phyloP scores from a whole-genome alignment of 2,329 filamentous ascomycete species.

The Fusarium incarnatum region DNA sequence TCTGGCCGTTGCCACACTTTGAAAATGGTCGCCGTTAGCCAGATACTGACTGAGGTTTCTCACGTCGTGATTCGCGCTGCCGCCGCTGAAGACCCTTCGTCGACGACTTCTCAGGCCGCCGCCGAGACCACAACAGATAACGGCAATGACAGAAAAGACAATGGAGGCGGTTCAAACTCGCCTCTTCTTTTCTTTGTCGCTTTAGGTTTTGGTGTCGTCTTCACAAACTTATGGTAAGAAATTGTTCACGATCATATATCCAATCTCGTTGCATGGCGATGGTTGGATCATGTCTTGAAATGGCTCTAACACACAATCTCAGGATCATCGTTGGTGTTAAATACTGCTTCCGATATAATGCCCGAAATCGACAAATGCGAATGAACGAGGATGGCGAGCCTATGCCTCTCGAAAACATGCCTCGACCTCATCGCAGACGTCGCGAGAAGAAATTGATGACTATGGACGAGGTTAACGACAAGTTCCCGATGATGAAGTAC shows the following conservation, averaged over 20 bases:
- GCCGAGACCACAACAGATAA: conserved; percentile 28
- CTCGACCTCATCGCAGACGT: conserved; percentile 83
- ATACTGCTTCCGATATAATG: conserved; percentile 99
- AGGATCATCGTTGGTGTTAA: conserved; percentile 99
- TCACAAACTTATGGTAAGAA: conserved; percentile 95
- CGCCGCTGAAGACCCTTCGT: conserved; percentile 33
- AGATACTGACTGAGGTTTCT: conserved; percentile 44
- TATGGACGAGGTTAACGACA: conserved; percentile 98
- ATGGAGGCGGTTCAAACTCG: conserved; percentile 54
- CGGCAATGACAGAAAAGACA: conserved; percentile 30
- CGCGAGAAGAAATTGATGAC: conserved; percentile 99
- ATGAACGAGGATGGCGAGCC: conserved; percentile 85
- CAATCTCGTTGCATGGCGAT: conserved; percentile 71
- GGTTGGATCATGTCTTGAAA: conserved; percentile 6
- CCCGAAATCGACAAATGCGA: conserved; percentile 85
- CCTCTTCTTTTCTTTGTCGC: conserved; percentile 85
- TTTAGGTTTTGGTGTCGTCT: conserved; percentile 95
- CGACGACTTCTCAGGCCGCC: conserved; percentile 37
- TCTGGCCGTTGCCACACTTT: conserved; percentile 25
- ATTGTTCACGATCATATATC: conserved; percentile 16
- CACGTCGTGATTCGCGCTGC: conserved; percentile 43
- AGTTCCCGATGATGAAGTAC: conserved; percentile 96
- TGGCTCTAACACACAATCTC: conserved; percentile 44
- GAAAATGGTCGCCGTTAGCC: conserved; percentile 45
- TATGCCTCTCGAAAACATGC: conserved; percentile 88